A percentile compares a stretch with the other conserved stretches of the same genome.
Evolutionary conservation across 2,329 filamentous ascomycete species (phyloP).

Genomic region (Ophiognomonia clavigignenti-juglandacearum): DNA sequence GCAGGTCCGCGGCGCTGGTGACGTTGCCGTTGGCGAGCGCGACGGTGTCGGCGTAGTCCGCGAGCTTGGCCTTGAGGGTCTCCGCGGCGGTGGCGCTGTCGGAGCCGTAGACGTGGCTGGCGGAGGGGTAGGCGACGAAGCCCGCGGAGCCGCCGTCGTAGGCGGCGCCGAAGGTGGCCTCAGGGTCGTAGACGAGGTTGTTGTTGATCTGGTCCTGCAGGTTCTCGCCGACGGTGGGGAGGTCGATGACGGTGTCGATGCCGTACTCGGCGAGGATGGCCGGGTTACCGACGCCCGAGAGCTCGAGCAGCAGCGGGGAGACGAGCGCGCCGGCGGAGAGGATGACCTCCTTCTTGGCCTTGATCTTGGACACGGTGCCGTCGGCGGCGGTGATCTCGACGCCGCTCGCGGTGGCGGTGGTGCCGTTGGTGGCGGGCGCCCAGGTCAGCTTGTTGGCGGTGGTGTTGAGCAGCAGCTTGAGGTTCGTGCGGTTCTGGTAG

Average conservation of each 20-base stretch:
- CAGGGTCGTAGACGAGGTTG: constrained; percentile 53
- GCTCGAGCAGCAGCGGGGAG: constrained; percentile 55
- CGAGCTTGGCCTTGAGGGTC: neutral
- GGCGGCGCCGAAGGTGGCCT: constrained; percentile 9
- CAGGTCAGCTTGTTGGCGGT: constrained; percentile 35
- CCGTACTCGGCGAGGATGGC: constrained; percentile 35
- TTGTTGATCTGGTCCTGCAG: constrained; percentile 57
- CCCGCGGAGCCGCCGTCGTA: constrained; percentile 30
- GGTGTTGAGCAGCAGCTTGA: constrained; percentile 37
- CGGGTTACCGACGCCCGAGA: constrained; percentile 54
- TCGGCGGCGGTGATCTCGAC: constrained; percentile 25
- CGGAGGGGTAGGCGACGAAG: constrained; percentile 16
- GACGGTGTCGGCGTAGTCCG: constrained; percentile 23
- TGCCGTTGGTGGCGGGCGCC: constrained; percentile 14
- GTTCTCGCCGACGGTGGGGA: constrained; percentile 41
- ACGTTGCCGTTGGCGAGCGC: constrained; percentile 14
- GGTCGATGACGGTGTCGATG: constrained; percentile 37
- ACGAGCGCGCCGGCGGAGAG: constrained; percentile 53
- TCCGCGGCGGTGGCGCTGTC: constrained; percentile 1
- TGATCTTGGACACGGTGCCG: constrained; percentile 14
- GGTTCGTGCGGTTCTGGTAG: constrained; percentile 32
- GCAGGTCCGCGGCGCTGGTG: constrained; percentile 11
- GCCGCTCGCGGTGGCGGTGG: constrained; percentile 20
- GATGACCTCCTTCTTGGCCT: constrained; percentile 42
- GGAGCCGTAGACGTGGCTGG: neutral